A percentile compares a stretch with the other conserved stretches of the same genome.
Evolutionary conservation across 2,329 filamentous ascomycete genomes (phyloP).

Genomic region (Drechslerella coelobrocha): DNA sequence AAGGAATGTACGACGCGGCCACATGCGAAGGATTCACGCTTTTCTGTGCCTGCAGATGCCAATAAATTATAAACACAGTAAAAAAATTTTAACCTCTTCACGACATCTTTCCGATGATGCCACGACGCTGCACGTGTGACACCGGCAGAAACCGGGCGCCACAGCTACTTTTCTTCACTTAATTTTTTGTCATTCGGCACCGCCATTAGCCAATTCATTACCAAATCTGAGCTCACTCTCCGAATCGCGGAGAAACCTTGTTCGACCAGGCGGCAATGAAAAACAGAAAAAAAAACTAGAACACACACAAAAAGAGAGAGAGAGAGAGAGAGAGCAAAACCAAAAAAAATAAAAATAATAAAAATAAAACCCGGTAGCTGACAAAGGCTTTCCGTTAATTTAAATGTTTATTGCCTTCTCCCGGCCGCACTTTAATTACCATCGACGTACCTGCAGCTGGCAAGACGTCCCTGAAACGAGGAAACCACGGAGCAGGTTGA

Average conservation of each 20-base stretch:
- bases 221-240: constrained; percentile 31
- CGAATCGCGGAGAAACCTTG: constrained; percentile 43
- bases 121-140: not conserved
- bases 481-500: not conserved
- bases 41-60: too few relatives aligned
- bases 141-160: constrained; percentile 2
- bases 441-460: constrained; percentile 48
- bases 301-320: too few relatives aligned
- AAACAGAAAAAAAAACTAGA: too few relatives aligned
- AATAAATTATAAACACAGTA: too few relatives aligned
- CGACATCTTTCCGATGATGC: not conserved
- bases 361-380: too few relatives aligned
- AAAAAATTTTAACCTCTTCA: not conserved
- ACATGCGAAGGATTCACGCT: too few relatives aligned
- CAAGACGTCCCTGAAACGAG: not conserved
- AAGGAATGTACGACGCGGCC: too few relatives aligned
- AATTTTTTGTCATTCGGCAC: constrained; percentile 8
- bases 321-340: too few relatives aligned
- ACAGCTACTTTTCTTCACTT: constrained; percentile 18
- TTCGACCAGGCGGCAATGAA: not conserved
- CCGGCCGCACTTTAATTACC: constrained; percentile 24
- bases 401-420: not conserved
- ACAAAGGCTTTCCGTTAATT: not conserved
- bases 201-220: constrained; percentile 48
- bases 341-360: too few relatives aligned